Evolutionary conservation across 2,329 filamentous ascomycete genomes (phyloP).

Genomic region (Magnaporthiopsis poae): DNA sequence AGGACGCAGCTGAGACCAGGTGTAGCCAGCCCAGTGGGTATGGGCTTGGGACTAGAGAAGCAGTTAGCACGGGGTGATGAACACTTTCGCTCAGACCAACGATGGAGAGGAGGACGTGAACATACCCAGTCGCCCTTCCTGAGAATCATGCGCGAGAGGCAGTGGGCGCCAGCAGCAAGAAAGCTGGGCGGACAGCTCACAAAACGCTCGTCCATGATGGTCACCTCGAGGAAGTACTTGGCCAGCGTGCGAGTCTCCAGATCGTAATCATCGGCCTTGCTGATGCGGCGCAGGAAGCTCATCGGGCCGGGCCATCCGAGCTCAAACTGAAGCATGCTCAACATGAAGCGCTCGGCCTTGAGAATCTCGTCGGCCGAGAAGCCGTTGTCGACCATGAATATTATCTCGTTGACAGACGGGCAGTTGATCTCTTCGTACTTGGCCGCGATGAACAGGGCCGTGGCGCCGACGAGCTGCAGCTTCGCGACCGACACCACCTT

Average conservation of each 20-base stretch:
- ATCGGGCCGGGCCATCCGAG: conserved; percentile 98
- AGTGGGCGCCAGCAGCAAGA: conserved; percentile 82
- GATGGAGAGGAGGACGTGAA: conserved; percentile 14
- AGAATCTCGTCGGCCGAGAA: conserved; percentile 87
- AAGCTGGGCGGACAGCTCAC: conserved; percentile 86
- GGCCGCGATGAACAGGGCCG: conserved; percentile 86
- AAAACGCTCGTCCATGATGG: conserved; percentile 96
- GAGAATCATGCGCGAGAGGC: conserved; percentile 77
- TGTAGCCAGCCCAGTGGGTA: conserved; percentile 89
- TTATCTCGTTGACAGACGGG: conserved; percentile 86
- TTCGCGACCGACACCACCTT: conserved; percentile 94
- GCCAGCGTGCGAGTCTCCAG: conserved; percentile 87
- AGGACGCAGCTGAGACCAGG: conserved; percentile 69
- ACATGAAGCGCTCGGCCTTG: conserved; percentile 89
- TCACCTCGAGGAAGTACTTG: conserved; percentile 95
- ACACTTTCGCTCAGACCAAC: no score
- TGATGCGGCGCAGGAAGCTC: conserved; percentile 96
- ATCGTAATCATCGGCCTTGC: conserved; percentile 97
- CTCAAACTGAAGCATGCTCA: conserved; percentile 86
- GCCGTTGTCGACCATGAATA: conserved; percentile 93
- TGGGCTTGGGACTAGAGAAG: conserved; percentile 60
- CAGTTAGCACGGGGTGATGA: neutral
- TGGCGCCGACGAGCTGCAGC: conserved; percentile 89
- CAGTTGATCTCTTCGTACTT: conserved; percentile 99
- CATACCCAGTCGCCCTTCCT: conserved; percentile 89